Percentiles rank a stretch among this genome's conserved stretches.
phyloP scores from a whole-genome alignment of 2,329 filamentous ascomycete species.

The Colletotrichum sp. region DNA sequence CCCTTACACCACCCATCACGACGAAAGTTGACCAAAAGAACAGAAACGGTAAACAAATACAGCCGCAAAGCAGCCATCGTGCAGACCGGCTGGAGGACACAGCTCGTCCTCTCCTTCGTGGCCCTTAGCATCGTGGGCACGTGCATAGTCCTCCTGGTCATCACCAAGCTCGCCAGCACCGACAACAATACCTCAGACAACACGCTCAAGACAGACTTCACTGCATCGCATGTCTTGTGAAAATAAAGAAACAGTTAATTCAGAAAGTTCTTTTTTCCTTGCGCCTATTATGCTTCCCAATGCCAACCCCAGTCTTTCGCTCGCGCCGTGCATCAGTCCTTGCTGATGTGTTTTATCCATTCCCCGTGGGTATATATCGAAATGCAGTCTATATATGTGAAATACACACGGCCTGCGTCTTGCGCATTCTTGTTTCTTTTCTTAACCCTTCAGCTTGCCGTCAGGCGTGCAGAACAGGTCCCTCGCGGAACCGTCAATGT shows the following conservation, averaged over 20 bases:
- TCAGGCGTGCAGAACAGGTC: slow-evolving; percentile 68
- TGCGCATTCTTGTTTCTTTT: slow-evolving; percentile 22
- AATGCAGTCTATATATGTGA: slow-evolving; percentile 8
- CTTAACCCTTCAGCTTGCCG: slow-evolving; percentile 26
- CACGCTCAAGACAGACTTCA: neutral
- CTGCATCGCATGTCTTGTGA: neutral
- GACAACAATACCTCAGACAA: neutral
- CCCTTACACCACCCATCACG: no score
- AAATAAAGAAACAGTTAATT: neutral
- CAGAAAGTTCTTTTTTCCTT: neutral
- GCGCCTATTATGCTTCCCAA: neutral
- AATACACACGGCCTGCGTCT: neutral
- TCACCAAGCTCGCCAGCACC: slow-evolving; percentile 40
- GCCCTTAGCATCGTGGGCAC: slow-evolving; percentile 68
- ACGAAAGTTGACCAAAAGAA: neutral
- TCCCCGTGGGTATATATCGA: slow-evolving; percentile 18
- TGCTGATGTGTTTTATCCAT: neutral
- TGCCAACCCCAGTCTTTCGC: neutral
- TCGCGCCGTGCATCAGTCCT: neutral
- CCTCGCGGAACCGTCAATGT: slow-evolving; percentile 44
- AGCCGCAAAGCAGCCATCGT: slow-evolving; percentile 80
- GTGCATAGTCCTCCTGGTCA: slow-evolving; percentile 66
- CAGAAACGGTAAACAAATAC: slow-evolving; percentile 79
- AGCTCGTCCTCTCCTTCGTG: slow-evolving; percentile 70
- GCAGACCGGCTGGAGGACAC: slow-evolving; percentile 92